Evolutionary conservation across 768 basidiomycete genomes (phyloP).

Genomic region (Leccinum boreale): DNA sequence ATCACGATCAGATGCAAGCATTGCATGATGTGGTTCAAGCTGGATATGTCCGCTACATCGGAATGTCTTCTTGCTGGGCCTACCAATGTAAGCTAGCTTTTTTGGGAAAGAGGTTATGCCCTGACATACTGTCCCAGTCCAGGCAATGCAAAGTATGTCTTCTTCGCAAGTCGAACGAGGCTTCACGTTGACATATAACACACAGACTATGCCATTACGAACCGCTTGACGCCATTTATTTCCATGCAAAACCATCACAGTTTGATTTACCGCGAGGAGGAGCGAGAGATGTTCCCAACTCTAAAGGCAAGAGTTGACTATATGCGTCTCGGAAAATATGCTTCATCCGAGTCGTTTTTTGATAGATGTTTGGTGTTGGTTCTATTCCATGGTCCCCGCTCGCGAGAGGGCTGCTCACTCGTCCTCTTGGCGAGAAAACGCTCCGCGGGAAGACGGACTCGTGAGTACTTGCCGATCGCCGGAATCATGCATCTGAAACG

Average conservation of each 20-base stretch:
- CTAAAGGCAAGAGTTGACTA: constrained; percentile 24
- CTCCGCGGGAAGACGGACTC: constrained; percentile 1
- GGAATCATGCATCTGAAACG: neutral
- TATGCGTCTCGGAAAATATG: constrained; percentile 36
- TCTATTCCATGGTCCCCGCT: constrained; percentile 5
- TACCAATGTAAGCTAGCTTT: constrained; percentile 34
- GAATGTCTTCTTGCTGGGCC: constrained; percentile 41
- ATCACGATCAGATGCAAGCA: constrained; percentile 41
- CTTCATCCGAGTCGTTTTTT: constrained; percentile 35
- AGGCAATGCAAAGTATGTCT: constrained; percentile 38
- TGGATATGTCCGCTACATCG: constrained; percentile 47
- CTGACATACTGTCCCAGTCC: constrained; percentile 26
- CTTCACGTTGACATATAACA: neutral
- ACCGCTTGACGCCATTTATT: constrained; percentile 51
- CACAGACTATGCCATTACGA: constrained; percentile 39
- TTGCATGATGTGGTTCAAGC: constrained; percentile 49
- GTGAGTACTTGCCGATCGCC: neutral
- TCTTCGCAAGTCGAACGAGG: neutral
- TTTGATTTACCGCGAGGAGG: constrained; percentile 59
- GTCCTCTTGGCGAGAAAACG: constrained; percentile 2
- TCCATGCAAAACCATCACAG: constrained; percentile 64
- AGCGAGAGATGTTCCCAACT: constrained; percentile 54
- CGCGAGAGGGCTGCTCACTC: constrained; percentile 2
- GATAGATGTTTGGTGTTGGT: constrained; percentile 28
- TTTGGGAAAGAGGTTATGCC: neutral